Percentiles rank a stretch among this genome's conserved stretches.
These are phyloP conservation scores for Leccinum arenicola DNA, from an alignment of 768 basidiomycete species.

Conservation along the genomic window DNA sequence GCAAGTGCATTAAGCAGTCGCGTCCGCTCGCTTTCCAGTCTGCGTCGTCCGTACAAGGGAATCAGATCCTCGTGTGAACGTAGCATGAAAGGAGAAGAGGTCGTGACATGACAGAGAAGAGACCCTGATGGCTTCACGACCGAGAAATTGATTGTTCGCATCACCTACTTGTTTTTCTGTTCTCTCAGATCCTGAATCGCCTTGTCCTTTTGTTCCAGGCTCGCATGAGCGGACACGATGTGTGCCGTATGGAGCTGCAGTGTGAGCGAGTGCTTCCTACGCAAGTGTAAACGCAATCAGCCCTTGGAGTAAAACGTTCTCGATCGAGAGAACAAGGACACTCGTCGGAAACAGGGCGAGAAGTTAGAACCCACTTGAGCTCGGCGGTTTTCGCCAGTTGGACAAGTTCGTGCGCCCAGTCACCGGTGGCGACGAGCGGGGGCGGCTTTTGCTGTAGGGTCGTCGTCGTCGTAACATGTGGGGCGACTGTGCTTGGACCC, in stretches of 20 bases:
- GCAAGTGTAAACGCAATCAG: slow-evolving; percentile 9
- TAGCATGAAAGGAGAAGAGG: not conserved
- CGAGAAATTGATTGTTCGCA: not conserved
- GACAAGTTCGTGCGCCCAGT: slow-evolving; percentile 85
- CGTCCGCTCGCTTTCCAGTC: slow-evolving; percentile 75
- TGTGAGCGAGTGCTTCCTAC: slow-evolving; percentile 79
- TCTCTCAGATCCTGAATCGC: slow-evolving; percentile 79
- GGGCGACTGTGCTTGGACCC: slow-evolving; percentile 33
- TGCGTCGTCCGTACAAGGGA: slow-evolving; percentile 24
- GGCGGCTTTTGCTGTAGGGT: slow-evolving; percentile 26
- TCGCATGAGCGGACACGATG: slow-evolving; percentile 79
- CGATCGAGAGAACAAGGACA: slow-evolving; percentile 2
- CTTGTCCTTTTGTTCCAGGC: slow-evolving; percentile 73
- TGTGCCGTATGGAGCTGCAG: slow-evolving; percentile 85
- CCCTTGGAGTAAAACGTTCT: not conserved
- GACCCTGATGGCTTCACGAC: not conserved
- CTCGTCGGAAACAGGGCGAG: not conserved
- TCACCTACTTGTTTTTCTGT: slow-evolving; percentile 77
- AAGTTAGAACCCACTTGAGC: slow-evolving; percentile 62
- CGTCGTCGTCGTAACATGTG: slow-evolving; percentile 29
- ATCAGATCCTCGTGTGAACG: slow-evolving; percentile 16
- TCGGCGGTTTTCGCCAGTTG: slow-evolving; percentile 86
- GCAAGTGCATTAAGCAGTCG: slow-evolving; percentile 63
- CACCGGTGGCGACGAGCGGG: slow-evolving; percentile 75
- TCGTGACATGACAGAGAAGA: not conserved